Conservation (phyloP, 768 basidiomycete species). For the Cystoderma amianthinum region DNA sequence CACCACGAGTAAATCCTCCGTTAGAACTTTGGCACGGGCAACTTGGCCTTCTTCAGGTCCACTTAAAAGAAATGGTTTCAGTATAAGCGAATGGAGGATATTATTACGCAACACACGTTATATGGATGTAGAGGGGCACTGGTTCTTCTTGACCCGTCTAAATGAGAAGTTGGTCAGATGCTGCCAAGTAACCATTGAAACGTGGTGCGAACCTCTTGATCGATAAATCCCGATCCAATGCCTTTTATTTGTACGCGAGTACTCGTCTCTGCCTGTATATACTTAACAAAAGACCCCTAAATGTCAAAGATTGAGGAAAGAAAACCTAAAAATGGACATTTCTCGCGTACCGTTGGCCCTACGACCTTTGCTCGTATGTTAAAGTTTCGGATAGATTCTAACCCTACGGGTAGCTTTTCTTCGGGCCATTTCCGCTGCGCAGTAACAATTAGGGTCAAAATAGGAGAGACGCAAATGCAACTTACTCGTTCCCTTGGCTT, state of each 20-base stretch:
- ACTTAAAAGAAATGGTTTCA: too few relatives aligned
- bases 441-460: neutral
- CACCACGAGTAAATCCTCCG: slow-evolving; percentile 87
- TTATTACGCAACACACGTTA: slow-evolving; percentile 59
- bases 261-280: slow-evolving; percentile 93
- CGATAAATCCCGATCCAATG: slow-evolving; percentile 89
- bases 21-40: slow-evolving; percentile 77
- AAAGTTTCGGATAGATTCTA: slow-evolving; percentile 93
- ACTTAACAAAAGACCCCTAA: slow-evolving; percentile 95
- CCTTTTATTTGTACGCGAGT: slow-evolving; percentile 98
- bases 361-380: slow-evolving; percentile 98
- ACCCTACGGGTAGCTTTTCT: slow-evolving; percentile 83
- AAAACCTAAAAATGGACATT: neutral
- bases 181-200: neutral
- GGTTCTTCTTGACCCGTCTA: slow-evolving; percentile 82
- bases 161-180: neutral
- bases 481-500: slow-evolving; percentile 59
- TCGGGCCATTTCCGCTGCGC: slow-evolving; percentile 93
- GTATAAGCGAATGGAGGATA: slow-evolving; percentile 1
- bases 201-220: slow-evolving; percentile 25
- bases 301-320: slow-evolving; percentile 1
- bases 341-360: slow-evolving; percentile 81
- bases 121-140: slow-evolving; percentile 88
- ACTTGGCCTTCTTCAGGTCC: slow-evolving; percentile 89
- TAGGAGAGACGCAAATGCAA: neutral